Evolutionary conservation across 495 filamentous ascomycete species (phyloP).

Genomic region (Neurospora sp.): DNA sequence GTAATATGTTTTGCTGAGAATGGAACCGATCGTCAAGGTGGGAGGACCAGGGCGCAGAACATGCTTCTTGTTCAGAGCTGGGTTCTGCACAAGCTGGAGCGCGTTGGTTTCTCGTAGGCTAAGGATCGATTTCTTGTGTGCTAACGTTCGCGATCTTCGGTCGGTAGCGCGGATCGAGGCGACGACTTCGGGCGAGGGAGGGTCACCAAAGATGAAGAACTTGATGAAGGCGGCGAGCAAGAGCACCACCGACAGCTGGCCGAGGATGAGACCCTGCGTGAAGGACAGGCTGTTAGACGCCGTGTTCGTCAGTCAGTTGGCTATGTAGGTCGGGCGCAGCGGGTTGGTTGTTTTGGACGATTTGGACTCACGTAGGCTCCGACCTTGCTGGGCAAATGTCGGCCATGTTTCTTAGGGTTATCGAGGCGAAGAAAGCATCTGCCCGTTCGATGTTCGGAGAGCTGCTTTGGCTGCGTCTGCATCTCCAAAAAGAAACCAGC

Average conservation of each 20-base stretch:
- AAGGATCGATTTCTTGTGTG: conserved; percentile 57
- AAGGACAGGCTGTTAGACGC: conserved; percentile 58
- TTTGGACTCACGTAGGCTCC: conserved; percentile 35
- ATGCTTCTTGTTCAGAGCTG: conserved; percentile 58
- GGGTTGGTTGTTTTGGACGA: conserved; percentile 1
- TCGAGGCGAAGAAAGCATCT: neutral
- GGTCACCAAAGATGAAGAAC: conserved; percentile 98
- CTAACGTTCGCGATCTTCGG: conserved; percentile 51
- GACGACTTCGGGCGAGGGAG: conserved; percentile 68
- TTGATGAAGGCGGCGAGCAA: conserved; percentile 93
- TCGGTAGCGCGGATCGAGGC: conserved; percentile 58
- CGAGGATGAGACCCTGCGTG: conserved; percentile 85
- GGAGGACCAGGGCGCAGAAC: conserved; percentile 57
- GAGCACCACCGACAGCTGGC: conserved; percentile 83
- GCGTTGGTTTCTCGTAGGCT: conserved; percentile 36
- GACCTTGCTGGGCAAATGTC: conserved; percentile 33
- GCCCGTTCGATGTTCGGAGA: neutral
- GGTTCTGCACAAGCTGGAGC: conserved; percentile 26
- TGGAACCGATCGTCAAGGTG: conserved; percentile 66
- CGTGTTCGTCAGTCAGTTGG: conserved; percentile 4
- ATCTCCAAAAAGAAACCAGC: neutral
- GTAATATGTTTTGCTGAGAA: conserved; percentile 95
- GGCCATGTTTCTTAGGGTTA: neutral
- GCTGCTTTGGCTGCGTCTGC: neutral
- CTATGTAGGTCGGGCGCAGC: neutral